Percentiles rank a stretch among this genome's conserved stretches.
Evolutionary conservation across 306 rosid genomes (phyloP).

Genomic region (Vigna trinervia): DNA sequence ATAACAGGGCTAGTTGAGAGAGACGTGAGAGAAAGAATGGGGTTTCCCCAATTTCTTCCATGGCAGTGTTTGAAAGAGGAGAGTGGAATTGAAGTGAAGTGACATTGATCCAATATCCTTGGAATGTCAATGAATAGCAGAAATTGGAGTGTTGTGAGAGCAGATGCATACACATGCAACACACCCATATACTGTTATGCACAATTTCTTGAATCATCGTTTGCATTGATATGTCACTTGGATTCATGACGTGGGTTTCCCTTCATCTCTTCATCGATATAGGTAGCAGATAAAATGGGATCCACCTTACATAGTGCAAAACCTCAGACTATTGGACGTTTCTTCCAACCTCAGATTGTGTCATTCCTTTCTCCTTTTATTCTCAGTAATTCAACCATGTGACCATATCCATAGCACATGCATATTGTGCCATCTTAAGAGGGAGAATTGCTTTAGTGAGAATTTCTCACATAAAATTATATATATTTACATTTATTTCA

Average conservation of each 20-base stretch:
- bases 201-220: neutral
- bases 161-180: no score
- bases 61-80: constrained; percentile 1
- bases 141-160: no score
- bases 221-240: neutral
- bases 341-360: neutral
- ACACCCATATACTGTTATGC: no score
- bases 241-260: no score
- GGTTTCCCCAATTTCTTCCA: neutral
- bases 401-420: constrained; percentile 9
- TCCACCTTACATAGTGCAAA: constrained; percentile 32
- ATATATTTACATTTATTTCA: no score
- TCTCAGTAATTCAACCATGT: constrained; percentile 4
- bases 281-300: neutral
- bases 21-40: constrained; percentile 12
- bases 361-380: neutral
- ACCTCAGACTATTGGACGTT: constrained; percentile 5
- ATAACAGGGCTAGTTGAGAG: constrained; percentile 16
- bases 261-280: neutral
- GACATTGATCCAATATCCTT: constrained; percentile 52
- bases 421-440: neutral
- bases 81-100: neutral
- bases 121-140: constrained; percentile 55
- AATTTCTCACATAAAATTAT: no score
- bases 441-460: neutral